These are phyloP conservation scores for Sarocladium oryzae DNA, from an alignment of 2,329 filamentous ascomycete genomes.

Conservation along the genomic window DNA sequence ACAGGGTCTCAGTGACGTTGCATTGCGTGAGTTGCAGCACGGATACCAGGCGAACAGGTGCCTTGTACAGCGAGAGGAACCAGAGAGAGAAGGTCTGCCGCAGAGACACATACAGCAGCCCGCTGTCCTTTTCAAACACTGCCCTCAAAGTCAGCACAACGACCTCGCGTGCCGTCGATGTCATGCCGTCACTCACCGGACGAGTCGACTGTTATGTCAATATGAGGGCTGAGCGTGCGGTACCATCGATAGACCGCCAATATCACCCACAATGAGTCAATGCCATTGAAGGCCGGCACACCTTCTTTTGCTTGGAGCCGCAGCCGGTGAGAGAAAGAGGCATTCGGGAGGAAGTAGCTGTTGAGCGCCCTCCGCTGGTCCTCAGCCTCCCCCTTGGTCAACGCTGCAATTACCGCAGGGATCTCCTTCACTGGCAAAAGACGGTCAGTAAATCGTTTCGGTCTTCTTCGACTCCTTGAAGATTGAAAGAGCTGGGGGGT, in stretches of 20 bases:
- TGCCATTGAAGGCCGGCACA: constrained; percentile 34
- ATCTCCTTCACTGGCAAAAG: constrained; percentile 49
- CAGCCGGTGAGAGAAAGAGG: constrained; percentile 72
- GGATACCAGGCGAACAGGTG: constrained; percentile 60
- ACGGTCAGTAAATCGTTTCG: neutral
- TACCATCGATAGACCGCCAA: constrained; percentile 74
- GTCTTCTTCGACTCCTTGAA: neutral
- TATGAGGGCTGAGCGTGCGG: constrained; percentile 70
- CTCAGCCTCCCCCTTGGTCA: constrained; percentile 60
- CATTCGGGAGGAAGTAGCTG: constrained; percentile 65
- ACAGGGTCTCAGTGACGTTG: constrained; percentile 15
- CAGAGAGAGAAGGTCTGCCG: constrained; percentile 72
- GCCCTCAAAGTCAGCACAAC: neutral
- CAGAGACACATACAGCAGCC: constrained; percentile 67
- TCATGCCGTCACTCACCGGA: constrained; percentile 28
- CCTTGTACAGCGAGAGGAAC: constrained; percentile 68
- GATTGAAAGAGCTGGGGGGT: neutral
- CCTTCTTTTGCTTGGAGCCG: constrained; percentile 65
- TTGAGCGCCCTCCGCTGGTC: constrained; percentile 61
- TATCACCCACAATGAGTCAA: constrained; percentile 62
- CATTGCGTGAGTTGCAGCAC: constrained; percentile 54
- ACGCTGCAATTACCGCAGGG: constrained; percentile 54
- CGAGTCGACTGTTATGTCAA: constrained; percentile 60
- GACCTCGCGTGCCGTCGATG: neutral
- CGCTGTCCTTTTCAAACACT: constrained; percentile 62